A percentile compares a stretch with the other conserved stretches of the same genome.
phyloP scores from a whole-genome alignment of 116 monocot species.

The Trichopus zeylanicus region DNA sequence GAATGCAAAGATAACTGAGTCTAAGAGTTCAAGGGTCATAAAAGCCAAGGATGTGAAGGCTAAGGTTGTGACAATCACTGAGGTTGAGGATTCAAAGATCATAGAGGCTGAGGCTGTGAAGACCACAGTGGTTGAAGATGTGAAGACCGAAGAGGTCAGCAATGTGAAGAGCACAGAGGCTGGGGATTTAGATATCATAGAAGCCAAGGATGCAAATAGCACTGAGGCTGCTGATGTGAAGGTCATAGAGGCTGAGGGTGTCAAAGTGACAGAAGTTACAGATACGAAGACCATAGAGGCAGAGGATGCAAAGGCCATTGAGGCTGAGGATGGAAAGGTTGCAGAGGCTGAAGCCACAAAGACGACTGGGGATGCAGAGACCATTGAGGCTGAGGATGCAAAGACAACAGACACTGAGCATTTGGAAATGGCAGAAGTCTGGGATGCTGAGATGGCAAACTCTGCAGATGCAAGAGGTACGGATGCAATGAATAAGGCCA shows the following conservation, averaged over 20 bases:
- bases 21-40: constrained; percentile 1
- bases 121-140: constrained; percentile 1
- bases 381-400: too few relatives aligned
- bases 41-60: constrained; percentile 6
- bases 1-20: constrained; percentile 2
- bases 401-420: too few relatives aligned
- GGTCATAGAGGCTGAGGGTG: not conserved
- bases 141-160: not conserved
- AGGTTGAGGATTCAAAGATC: constrained; percentile 3
- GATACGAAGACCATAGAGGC: constrained; percentile 3
- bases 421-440: too few relatives aligned
- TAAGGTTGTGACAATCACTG: not conserved
- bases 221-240: not conserved
- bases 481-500: too few relatives aligned
- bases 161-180: not conserved
- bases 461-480: too few relatives aligned
- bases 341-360: constrained; percentile 10
- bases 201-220: constrained; percentile 5
- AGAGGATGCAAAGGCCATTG: too few relatives aligned
- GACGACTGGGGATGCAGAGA: too few relatives aligned
- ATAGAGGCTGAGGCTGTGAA: not conserved
- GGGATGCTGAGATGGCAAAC: too few relatives aligned
- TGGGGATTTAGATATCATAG: constrained; percentile 7
- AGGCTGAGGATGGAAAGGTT: constrained; percentile 10
- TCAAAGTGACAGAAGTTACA: not conserved